Evolutionary conservation across 164 flowering plant species (phyloP).

Genomic region (Chimonanthus praecox): DNA sequence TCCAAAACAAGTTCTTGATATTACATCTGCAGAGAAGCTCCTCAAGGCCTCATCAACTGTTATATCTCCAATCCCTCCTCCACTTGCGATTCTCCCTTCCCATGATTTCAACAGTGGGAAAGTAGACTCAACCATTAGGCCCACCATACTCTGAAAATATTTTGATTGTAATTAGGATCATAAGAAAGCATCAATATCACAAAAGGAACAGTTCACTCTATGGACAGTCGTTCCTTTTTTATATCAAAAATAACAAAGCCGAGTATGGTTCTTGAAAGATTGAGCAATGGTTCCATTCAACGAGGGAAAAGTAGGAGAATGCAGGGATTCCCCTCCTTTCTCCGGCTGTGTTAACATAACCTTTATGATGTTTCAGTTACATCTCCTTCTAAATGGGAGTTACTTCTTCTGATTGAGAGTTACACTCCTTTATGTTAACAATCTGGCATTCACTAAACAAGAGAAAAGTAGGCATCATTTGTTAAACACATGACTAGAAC

Average conservation of each 20-base stretch:
- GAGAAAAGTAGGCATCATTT: too few species aligned
- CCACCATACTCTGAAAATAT: constrained; percentile 31
- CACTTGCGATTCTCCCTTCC: constrained; percentile 22
- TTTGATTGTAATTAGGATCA: background rate
- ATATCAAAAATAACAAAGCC: too few species aligned
- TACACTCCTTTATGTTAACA: too few species aligned
- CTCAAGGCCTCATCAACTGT: constrained; percentile 31
- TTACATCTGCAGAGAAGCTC: constrained; percentile 30
- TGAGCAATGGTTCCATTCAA: background rate
- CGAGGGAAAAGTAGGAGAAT: too few species aligned
- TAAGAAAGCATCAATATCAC: background rate
- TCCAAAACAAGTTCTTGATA: constrained; percentile 29
- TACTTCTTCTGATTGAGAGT: too few species aligned
- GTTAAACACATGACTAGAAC: too few species aligned
- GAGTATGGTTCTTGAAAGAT: background rate
- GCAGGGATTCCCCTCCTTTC: too few species aligned
- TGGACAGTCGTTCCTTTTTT: too few species aligned
- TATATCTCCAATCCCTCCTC: constrained; percentile 31
- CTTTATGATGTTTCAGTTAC: too few species aligned
- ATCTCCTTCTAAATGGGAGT: too few species aligned
- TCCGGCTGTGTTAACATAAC: too few species aligned
- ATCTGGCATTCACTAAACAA: too few species aligned
- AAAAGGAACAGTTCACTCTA: background rate
- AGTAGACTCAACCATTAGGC: constrained; percentile 31
- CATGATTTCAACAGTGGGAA: constrained; percentile 31